These are phyloP conservation scores for Coniosporium tulheliwenetii DNA, from an alignment of 2,329 filamentous ascomycete genomes.

Conservation along the genomic window DNA sequence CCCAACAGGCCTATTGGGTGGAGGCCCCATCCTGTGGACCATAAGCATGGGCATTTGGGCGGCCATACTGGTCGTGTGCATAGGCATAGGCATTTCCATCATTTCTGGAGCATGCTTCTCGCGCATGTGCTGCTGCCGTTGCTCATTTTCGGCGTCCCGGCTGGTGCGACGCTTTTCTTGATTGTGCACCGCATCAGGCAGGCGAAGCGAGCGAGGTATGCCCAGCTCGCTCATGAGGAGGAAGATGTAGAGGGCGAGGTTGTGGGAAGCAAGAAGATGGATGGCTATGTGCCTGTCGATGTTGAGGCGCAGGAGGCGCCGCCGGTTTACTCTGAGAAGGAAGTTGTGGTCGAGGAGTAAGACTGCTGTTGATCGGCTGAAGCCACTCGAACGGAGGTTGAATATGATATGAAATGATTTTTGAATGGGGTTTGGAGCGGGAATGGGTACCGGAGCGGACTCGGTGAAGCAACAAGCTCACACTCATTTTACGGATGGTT, in stretches of 20 bases:
- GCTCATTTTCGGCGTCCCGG: background rate
- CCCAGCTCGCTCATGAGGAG: background rate
- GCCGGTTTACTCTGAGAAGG: background rate
- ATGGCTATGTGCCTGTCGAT: background rate
- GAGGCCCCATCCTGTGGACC: background rate
- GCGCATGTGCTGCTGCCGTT: background rate
- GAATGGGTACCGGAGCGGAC: no score
- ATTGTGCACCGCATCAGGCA: no score
- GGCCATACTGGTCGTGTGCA: background rate
- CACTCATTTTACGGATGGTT: no score
- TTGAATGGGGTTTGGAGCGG: no score
- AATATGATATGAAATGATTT: no score
- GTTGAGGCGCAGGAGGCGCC: background rate
- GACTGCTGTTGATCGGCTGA: no score
- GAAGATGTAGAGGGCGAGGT: background rate
- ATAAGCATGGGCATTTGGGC: background rate
- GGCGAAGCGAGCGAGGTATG: no score
- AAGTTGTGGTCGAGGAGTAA: no score
- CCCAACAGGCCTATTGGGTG: background rate
- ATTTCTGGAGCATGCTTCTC: background rate
- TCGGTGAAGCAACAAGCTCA: no score
- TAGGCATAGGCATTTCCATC: background rate
- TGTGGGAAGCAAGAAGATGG: background rate
- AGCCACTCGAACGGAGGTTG: no score
- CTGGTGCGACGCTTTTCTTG: background rate